A percentile compares a stretch with the other conserved stretches of the same genome.
Evolutionary conservation across 2,329 filamentous ascomycete genomes (phyloP).

Genomic region (Talaromyces amestolkiae): DNA sequence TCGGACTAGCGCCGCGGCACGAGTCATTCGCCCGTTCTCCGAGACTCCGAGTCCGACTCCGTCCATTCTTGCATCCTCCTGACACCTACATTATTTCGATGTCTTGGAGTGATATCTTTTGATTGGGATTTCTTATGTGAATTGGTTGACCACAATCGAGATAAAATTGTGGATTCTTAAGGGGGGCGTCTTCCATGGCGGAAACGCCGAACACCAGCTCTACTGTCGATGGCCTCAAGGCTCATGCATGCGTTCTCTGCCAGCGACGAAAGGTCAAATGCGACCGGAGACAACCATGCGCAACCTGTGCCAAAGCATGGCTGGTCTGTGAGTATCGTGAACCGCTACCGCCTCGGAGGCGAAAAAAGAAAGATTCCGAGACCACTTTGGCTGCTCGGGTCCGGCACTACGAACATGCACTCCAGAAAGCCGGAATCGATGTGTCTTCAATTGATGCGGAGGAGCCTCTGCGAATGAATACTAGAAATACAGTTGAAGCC

Average conservation of each 20-base stretch:
- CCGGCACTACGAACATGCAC: conserved; percentile 17
- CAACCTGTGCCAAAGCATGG: conserved; percentile 17
- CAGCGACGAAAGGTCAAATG: conserved; percentile 21
- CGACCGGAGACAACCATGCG: conserved; percentile 17
- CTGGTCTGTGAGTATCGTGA: conserved; percentile 20
- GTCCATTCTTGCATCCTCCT: too few species aligned
- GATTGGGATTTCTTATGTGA: too few species aligned
- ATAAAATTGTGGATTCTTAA: background rate
- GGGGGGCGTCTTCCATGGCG: background rate
- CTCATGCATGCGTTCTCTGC: conserved; percentile 20
- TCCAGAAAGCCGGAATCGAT: conserved; percentile 15
- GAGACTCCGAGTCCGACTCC: background rate
- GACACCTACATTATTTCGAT: too few species aligned
- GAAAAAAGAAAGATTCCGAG: conserved; percentile 19
- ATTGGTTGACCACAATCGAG: background rate
- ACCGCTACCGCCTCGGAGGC: conserved; percentile 18
- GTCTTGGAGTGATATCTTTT: background rate
- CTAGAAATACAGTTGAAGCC: background rate
- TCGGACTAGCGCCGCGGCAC: background rate
- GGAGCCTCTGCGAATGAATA: background rate
- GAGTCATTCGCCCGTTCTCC: background rate
- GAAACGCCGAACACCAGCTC: background rate
- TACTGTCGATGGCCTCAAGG: background rate
- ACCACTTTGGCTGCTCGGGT: conserved; percentile 14
- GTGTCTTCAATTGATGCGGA: conserved; percentile 8